These are phyloP conservation scores for Tinospora cordifolia DNA, from an alignment of 164 flowering plant species.

Conservation along the genomic window DNA sequence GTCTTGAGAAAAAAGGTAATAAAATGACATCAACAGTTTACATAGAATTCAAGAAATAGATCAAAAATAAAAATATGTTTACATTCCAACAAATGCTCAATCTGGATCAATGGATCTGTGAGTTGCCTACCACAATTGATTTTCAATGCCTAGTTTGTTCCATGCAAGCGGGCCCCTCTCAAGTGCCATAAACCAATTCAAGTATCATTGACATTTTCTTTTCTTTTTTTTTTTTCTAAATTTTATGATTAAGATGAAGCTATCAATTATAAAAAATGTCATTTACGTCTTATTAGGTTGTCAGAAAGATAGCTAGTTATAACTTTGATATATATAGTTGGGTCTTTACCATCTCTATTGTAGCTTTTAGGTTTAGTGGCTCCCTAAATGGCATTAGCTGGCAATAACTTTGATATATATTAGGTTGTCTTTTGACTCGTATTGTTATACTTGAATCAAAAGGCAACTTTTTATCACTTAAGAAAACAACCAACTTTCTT, in stretches of 20 bases:
- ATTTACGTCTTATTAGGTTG: no score
- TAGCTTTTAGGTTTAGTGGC: no score
- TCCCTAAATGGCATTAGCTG: no score
- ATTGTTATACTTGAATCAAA: no score
- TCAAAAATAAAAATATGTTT: slow-evolving; percentile 7
- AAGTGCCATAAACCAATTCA: slow-evolving; percentile 31
- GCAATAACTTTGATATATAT: no score
- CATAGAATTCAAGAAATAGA: neutral
- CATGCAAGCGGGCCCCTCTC: slow-evolving; percentile 76
- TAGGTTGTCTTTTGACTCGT: no score
- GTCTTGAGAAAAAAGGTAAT: neutral
- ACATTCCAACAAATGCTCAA: slow-evolving; percentile 5
- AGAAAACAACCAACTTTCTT: no score
- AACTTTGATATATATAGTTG: no score
- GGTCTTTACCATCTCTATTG: no score
- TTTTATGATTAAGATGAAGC: neutral
- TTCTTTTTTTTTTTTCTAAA: no score
- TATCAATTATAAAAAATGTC: neutral
- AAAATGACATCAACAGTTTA: neutral
- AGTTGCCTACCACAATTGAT: slow-evolving; percentile 67
- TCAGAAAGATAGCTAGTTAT: no score
- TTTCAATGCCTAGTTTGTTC: slow-evolving; percentile 67
- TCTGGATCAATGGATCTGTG: slow-evolving; percentile 45
- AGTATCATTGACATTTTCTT: neutral
- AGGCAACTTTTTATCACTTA: no score